Conservation (phyloP, 2,329 filamentous ascomycete genomes). For the Capronia epimyces region DNA sequence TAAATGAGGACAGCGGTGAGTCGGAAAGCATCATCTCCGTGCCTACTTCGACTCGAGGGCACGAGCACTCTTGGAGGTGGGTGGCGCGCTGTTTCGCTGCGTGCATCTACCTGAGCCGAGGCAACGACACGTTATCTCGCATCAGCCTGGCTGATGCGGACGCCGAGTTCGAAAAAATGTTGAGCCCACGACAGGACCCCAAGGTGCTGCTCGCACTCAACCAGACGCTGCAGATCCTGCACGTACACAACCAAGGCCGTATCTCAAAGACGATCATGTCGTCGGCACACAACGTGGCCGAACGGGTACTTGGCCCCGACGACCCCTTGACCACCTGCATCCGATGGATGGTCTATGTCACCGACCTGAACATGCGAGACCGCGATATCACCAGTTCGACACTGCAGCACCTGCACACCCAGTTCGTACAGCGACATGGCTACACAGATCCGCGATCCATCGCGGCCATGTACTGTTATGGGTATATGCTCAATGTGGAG, state of each 20-base stretch:
- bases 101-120: conserved; percentile 27
- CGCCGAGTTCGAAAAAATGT: conserved; percentile 24
- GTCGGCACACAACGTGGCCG: conserved; percentile 19
- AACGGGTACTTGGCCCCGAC: conserved; percentile 15
- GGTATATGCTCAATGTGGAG: conserved; percentile 26
- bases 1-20: conserved; percentile 14
- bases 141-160: conserved; percentile 24
- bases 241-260: conserved; percentile 26
- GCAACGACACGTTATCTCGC: conserved; percentile 17
- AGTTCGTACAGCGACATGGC: conserved; percentile 16
- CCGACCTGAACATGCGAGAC: conserved; percentile 14
- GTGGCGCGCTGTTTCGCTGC: conserved; percentile 29
- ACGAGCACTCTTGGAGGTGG: conserved; percentile 28
- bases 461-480: conserved; percentile 25
- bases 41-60: conserved; percentile 24
- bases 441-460: conserved; percentile 19
- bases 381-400: conserved; percentile 22
- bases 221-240: conserved; percentile 25
- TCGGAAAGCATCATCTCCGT: conserved; percentile 17
- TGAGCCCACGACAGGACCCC: conserved; percentile 22
- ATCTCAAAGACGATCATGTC: conserved; percentile 23
- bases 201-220: conserved; percentile 24
- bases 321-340: conserved; percentile 23
- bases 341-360: conserved; percentile 24
- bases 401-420: conserved; percentile 12